phyloP scores from a whole-genome alignment of 352 stramenopile genomes.

The Globisporangium sylvaticum region DNA sequence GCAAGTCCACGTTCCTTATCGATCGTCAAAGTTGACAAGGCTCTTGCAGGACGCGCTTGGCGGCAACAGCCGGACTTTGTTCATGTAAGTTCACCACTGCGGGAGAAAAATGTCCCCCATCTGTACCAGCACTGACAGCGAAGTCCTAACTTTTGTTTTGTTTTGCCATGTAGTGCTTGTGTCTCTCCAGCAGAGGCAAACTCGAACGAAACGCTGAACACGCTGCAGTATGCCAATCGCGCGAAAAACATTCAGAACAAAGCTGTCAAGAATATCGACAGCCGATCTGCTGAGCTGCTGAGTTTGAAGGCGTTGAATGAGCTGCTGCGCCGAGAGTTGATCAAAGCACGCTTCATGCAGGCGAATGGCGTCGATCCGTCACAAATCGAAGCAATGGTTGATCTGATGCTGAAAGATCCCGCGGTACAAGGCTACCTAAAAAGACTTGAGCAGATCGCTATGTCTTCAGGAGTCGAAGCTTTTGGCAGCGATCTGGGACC shows the following conservation, averaged over 20 bases:
- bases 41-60: constrained; percentile 83
- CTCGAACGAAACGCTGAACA: constrained; percentile 74
- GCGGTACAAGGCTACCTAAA: constrained; percentile 53
- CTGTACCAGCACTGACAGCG: neutral
- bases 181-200: constrained; percentile 75
- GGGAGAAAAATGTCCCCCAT: neutral
- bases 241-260: constrained; percentile 90
- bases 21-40: constrained; percentile 78
- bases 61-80: constrained; percentile 86
- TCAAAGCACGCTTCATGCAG: constrained; percentile 49
- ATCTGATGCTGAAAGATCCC: constrained; percentile 40
- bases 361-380: constrained; percentile 17
- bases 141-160: neutral
- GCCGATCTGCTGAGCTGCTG: constrained; percentile 63
- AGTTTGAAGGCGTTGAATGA: constrained; percentile 66
- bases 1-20: constrained; percentile 72
- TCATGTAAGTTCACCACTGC: constrained; percentile 54
- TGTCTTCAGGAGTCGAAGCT: constrained; percentile 11
- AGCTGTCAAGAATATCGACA: constrained; percentile 86
- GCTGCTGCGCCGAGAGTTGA: constrained; percentile 60
- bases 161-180: constrained; percentile 42
- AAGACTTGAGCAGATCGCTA: constrained; percentile 46
- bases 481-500: neutral
- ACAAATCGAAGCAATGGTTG: constrained; percentile 28
- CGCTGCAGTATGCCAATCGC: constrained; percentile 82